These are phyloP conservation scores for Tetracladium maxilliforme DNA, from an alignment of 2,329 filamentous ascomycete species.

Conservation along the genomic window DNA sequence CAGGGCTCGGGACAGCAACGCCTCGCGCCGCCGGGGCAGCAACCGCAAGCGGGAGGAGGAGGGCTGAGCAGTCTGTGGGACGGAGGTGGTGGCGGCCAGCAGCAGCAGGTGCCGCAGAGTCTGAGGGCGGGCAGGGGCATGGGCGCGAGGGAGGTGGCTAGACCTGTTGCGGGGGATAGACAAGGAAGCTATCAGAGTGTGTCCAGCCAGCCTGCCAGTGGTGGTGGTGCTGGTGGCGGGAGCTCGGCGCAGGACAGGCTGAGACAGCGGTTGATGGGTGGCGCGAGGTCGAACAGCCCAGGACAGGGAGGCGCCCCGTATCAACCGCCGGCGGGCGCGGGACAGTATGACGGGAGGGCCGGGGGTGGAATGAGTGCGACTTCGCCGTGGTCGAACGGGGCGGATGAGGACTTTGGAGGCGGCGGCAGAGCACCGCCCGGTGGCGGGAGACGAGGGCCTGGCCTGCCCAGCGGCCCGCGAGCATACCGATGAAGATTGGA, in stretches of 20 bases:
- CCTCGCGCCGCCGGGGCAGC: constrained; percentile 31
- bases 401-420: constrained; percentile 65
- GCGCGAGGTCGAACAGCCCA: constrained; percentile 42
- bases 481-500: no score
- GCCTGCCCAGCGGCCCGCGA: no score
- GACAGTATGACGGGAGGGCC: no score
- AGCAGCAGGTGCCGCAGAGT: constrained; percentile 22
- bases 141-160: constrained; percentile 11
- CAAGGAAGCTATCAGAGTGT: constrained; percentile 55
- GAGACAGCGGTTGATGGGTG: constrained; percentile 66
- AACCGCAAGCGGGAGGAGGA: constrained; percentile 15
- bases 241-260: constrained; percentile 67
- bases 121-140: constrained; percentile 26
- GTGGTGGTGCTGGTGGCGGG: constrained; percentile 18
- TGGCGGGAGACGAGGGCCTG: no score
- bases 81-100: constrained; percentile 7
- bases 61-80: constrained; percentile 45
- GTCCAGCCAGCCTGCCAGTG: constrained; percentile 17
- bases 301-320: no score
- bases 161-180: constrained; percentile 12
- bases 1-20: constrained; percentile 26
- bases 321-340: no score
- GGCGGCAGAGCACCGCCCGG: no score
- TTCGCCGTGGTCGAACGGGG: no score
- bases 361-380: no score